Evolutionary conservation across 1,284 basidiomycete genomes (phyloP).

Genomic region (Kwoniella shivajii): DNA sequence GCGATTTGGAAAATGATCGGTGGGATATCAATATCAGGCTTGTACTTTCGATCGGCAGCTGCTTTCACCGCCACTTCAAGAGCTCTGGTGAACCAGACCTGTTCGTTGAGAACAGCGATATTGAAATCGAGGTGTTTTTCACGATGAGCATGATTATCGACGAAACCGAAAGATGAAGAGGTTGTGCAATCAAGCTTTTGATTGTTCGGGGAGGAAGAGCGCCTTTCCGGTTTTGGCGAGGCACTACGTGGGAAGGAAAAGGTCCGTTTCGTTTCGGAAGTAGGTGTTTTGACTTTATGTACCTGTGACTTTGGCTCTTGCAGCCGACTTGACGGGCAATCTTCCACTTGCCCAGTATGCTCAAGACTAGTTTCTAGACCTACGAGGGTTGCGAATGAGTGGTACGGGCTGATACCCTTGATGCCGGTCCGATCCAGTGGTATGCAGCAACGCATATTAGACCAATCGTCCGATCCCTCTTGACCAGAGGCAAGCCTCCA

Average conservation of each 20-base stretch:
- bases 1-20: slow-evolving; percentile 43
- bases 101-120: slow-evolving; percentile 49
- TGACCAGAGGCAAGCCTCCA: slow-evolving; percentile 14
- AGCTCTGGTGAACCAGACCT: slow-evolving; percentile 40
- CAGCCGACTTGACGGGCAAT: too few species aligned
- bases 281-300: background rate
- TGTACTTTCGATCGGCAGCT: slow-evolving; percentile 32
- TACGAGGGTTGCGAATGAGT: slow-evolving; percentile 51
- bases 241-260: background rate
- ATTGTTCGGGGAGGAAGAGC: background rate
- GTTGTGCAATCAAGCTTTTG: background rate
- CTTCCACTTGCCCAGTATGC: slow-evolving; percentile 26
- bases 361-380: slow-evolving; percentile 24
- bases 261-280: background rate
- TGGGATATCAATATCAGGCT: slow-evolving; percentile 24
- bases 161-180: background rate
- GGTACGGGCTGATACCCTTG: slow-evolving; percentile 45
- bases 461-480: slow-evolving; percentile 47
- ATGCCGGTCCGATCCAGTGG: slow-evolving; percentile 60
- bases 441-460: slow-evolving; percentile 62
- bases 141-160: background rate
- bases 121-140: slow-evolving; percentile 34
- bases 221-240: background rate
- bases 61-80: slow-evolving; percentile 32
- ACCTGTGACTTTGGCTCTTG: too few species aligned